Evolutionary conservation across 345 rosid genomes (phyloP), one percentile per base, ranked within the genome.

Genomic region (Noccaea caerulescens): DNA sequence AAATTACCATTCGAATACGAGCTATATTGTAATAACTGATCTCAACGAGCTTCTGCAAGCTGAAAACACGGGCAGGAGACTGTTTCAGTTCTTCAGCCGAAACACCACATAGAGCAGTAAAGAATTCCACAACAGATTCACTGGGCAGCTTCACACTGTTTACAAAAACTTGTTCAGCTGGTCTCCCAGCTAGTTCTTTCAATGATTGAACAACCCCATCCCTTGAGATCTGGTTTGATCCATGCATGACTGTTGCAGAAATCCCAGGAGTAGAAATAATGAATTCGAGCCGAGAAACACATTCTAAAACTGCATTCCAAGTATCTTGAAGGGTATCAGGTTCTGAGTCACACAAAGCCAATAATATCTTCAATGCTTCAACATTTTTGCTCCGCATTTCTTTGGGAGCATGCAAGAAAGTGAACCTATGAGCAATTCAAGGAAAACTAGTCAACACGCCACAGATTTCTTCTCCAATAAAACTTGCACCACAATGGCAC

Each of bases 261-360:
- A 94, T 86, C 64, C 88, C 80, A 11, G 98, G 97, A 67, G 98
- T 91, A 71, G 99, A 86, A 7, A 90, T 73, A 47, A 94, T 91
- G 72, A 71, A 91, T 82, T 91, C 98, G 72, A 94, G 97, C 70
- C 99, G 93, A 66, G 99, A 89, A 78, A 91, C 97, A 79, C 99
- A 94, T 85, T 91, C 99, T 60, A 94, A 70, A 62, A 94, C 93
- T 57, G 98, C 99, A 84, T 94, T 94, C 98, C 99, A 94, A n/a
- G 99, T 91, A 83, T 94, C 98, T 72, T 86, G 96, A 76, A 94
- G 93, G 73, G 92, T 84, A 68, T 77, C 89, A 56, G 86, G 80
- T 72, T 91, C 92, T 14, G 81, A 78, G 75, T 89, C 98, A 50
- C 92, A 85, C 50, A 94, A 80, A 54, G 85, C 80, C 77, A 94